These are phyloP conservation scores for Gynostemma pentaphyllum DNA, from an alignment of 306 rosid species.

Conservation along the genomic window DNA sequence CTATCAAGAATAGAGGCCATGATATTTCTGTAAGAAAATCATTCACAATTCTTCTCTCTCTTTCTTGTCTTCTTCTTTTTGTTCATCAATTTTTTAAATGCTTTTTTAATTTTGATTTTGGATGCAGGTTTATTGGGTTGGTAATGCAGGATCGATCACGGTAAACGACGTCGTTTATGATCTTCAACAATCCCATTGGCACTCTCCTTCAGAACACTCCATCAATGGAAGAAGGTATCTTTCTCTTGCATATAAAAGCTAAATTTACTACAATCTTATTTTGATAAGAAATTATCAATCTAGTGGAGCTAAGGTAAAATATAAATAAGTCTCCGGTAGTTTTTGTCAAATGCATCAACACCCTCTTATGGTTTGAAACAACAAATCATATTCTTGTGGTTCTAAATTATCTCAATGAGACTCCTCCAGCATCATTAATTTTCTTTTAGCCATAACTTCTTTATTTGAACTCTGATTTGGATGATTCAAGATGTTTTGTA, in stretches of 20 bases:
- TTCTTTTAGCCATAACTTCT: too few relatives aligned
- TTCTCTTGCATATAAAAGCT: not conserved
- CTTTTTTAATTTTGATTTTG: not conserved
- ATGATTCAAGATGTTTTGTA: too few relatives aligned
- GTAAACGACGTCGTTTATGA: conserved; percentile 44
- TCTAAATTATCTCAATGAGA: too few relatives aligned
- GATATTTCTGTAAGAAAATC: conserved; percentile 40
- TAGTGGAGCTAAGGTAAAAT: too few relatives aligned
- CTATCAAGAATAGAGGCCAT: conserved; percentile 52
- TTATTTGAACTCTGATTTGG: too few relatives aligned
- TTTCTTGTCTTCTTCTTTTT: not conserved
- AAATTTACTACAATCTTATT: not conserved
- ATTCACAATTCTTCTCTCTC: not conserved
- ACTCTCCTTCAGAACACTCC: conserved; percentile 71
- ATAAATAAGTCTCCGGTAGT: too few relatives aligned
- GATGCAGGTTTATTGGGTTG: conserved; percentile 40
- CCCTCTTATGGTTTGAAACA: too few relatives aligned
- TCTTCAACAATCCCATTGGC: conserved; percentile 66
- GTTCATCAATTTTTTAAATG: not conserved
- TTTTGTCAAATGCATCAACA: too few relatives aligned
- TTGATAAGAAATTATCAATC: not conserved
- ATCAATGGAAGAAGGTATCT: conserved; percentile 46
- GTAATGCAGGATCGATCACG: conserved; percentile 38
- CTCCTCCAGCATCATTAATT: too few relatives aligned
- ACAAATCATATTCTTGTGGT: too few relatives aligned